Evolutionary conservation across 495 filamentous ascomycete genomes (phyloP), one percentile per base, ranked within the genome.

Genomic region (Trichocladium antarcticum): DNA sequence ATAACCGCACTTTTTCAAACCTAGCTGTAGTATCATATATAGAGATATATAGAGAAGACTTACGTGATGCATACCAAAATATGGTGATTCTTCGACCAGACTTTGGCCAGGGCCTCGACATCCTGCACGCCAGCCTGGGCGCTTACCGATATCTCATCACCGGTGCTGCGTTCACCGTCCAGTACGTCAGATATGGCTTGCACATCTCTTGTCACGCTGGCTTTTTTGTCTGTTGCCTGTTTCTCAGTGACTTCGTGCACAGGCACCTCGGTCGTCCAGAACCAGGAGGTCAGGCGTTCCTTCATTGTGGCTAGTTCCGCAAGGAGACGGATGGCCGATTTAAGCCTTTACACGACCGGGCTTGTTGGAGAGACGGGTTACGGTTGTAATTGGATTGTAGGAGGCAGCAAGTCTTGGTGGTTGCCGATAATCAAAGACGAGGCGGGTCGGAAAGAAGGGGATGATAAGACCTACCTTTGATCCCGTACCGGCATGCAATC

Each of bases 61-160:
- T 61, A 63, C 60, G 57, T 54, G 42, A 59, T 16, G 42, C 59
- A 59, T 22, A 58, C 58, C 4, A 57, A n/a, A 22, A 56, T 49
- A 9, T 59, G 32, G 36, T 59, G 41, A 4, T 29, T 34, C 20
- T 28, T 55, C 12, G 56, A 56, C 60, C 60, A 61, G 15, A 57
- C 54, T 36, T 57, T 59, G 35, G 58, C 56, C n/a, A 59, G 11
- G 24, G 58, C 61, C 36, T 61, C 50, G 16, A 63, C 46, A 27
- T 45, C 45, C 48, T 58, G 61, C 17, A 61, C 51, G 27, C 58
- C 61, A 4, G 43, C 37, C 49, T 59, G 58, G 19, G 56, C 61
- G 8, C 51, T 32, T 2, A 45, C 8, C 8, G 54, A 57, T 22
- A 64, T 57, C 5, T 42, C 49, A n/a, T 64, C 59, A 3, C 51